Base-by-base conservation (phyloP, 2,329 filamentous ascomycete genomes). In the Aspergillus glaucus region DNA sequence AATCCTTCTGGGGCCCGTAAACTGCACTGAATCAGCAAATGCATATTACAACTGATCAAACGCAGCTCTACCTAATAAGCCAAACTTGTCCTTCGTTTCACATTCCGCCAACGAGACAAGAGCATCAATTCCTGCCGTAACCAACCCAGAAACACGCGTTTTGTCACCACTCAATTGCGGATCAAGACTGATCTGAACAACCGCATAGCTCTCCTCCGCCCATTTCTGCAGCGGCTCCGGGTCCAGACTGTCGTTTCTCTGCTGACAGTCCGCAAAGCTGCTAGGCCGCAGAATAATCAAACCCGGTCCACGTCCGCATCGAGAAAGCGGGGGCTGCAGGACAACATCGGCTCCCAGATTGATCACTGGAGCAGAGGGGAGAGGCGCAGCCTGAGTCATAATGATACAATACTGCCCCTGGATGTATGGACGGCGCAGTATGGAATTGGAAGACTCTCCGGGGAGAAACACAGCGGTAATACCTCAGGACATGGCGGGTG, bases 191-290 rank as follows among this genome's bases (percentile, higher is more conserved):
- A 86, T 61, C 61, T 85, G 76, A 0, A 72, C 80, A 3, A 87
- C 81, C 0, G 78, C 71, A 55, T 80, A 87, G 0, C 84, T 82
- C 62, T 88, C 85, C 60, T 88, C 84, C 0, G 83, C 84, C 85
- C 85, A 87, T 65, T 87, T 88, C 51, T 79, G 61, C 12, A 80
- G 58, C 0, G 80, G 79, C 7, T 77, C 72, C 0, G 84, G 83
- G 47, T 77, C 75, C 1, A 74, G 61, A 41, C 67, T 69, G 43
- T 64, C 63, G 24, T 71, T 70, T 30, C 60, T 64, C 37, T 58
- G 46, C 32, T 60, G 55, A 6, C 52, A 52, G 60, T 58, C 44
- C 44, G 54, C 40, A 65, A 55, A 51, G 30, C 41, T 58, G 36
- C 61, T 54, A 6, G 75, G 67, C 1, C 73, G 56, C 3, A 79